A percentile compares a stretch with the other conserved stretches of the same genome.
These are phyloP conservation scores for Alloascoidea hylecoeti DNA, from an alignment of 805 yeast species.

Conservation along the genomic window DNA sequence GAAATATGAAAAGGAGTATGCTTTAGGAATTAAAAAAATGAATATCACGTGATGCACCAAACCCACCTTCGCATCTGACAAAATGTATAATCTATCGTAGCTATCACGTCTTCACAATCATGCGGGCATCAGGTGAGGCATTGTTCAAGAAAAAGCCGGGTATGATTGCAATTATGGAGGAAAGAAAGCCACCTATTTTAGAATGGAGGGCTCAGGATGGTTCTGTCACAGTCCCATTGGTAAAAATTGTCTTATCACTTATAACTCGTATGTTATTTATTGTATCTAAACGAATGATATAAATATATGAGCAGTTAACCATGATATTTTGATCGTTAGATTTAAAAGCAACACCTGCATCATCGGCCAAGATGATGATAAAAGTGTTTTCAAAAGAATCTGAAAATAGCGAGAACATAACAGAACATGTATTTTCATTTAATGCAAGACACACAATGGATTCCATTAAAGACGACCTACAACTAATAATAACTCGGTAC, in stretches of 20 bases:
- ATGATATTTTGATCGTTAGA: constrained; percentile 15
- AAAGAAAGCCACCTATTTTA: constrained; percentile 19
- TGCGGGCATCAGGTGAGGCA: constrained; percentile 39
- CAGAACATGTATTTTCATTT: constrained; percentile 39
- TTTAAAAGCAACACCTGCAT: constrained; percentile 58
- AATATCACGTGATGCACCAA: no score
- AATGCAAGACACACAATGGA: constrained; percentile 67
- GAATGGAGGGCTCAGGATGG: background rate
- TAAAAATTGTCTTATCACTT: background rate
- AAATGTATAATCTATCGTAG: no score
- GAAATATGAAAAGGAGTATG: no score
- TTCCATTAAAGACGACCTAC: constrained; percentile 49
- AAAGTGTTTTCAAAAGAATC: constrained; percentile 33
- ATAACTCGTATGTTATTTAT: background rate
- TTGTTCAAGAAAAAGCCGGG: constrained; percentile 40
- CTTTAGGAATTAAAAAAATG: no score
- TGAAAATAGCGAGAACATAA: constrained; percentile 14
- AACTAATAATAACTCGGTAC: constrained; percentile 38
- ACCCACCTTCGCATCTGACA: no score
- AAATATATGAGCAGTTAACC: background rate
- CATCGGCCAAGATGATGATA: constrained; percentile 52
- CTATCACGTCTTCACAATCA: no score
- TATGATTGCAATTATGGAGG: constrained; percentile 39
- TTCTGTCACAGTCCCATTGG: background rate
- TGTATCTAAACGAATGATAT: no score